Conservation (phyloP, 495 filamentous ascomycete genomes). For the Corynascus novoguineensis region DNA sequence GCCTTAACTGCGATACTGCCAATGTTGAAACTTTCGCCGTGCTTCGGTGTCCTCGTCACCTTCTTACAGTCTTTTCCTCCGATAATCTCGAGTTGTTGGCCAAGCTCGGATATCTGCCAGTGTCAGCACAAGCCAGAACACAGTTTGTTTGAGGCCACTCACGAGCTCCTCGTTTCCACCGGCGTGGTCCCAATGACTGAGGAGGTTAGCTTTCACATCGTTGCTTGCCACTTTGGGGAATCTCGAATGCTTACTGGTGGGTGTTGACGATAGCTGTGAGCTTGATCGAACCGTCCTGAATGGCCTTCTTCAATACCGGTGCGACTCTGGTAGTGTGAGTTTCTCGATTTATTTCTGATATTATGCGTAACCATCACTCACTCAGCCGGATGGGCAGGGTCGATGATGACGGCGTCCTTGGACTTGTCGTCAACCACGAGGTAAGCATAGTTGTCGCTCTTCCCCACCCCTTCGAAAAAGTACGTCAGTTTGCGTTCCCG, state of each 20-base stretch:
- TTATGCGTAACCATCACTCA: constrained; percentile 39
- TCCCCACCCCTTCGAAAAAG: constrained; percentile 67
- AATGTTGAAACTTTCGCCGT: constrained; percentile 75
- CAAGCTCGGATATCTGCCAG: constrained; percentile 62
- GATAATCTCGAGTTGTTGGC: constrained; percentile 60
- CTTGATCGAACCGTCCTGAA: constrained; percentile 66
- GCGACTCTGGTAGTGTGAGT: constrained; percentile 57
- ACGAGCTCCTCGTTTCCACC: constrained; percentile 84
- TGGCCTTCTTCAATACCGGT: constrained; percentile 69
- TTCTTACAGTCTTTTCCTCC: constrained; percentile 82
- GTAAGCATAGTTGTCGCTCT: constrained; percentile 93
- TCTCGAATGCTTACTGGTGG: constrained; percentile 68
- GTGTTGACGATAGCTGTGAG: constrained; percentile 90
- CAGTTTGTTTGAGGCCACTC: constrained; percentile 14
- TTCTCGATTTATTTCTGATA: not conserved
- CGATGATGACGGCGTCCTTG: constrained; percentile 85
- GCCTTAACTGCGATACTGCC: constrained; percentile 82
- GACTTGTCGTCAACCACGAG: constrained; percentile 86
- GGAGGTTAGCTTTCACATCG: not conserved
- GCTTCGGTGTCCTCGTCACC: constrained; percentile 66
- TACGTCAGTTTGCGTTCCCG: not conserved
- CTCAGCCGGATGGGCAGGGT: constrained; percentile 91
- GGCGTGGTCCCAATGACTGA: constrained; percentile 89
- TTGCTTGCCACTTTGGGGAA: not conserved
- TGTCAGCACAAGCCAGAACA: constrained; percentile 14